Evolutionary conservation across 441 rosid species (phyloP).

Genomic region (Syzygium syzygioides): DNA sequence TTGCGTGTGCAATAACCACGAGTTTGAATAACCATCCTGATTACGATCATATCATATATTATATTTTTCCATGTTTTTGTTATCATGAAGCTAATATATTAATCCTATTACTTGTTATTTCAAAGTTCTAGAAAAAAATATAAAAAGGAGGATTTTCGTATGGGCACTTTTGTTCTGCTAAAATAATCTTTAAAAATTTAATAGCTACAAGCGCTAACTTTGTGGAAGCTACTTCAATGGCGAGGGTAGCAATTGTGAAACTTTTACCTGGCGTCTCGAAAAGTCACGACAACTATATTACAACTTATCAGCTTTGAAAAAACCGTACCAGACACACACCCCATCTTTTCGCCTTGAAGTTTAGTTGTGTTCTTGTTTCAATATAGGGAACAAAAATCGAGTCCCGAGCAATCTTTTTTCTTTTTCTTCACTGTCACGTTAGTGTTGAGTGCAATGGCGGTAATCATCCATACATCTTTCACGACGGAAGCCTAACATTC

Average conservation of each 20-base stretch:
- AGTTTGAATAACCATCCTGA: background rate
- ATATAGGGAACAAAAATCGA: no score
- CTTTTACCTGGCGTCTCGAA: background rate
- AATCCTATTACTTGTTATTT: background rate
- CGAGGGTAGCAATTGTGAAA: background rate
- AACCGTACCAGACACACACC: background rate
- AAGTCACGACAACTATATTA: background rate
- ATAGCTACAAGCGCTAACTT: background rate
- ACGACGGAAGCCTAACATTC: no score
- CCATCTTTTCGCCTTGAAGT: background rate
- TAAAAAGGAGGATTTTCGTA: background rate
- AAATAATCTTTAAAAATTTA: background rate
- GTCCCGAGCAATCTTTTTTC: no score
- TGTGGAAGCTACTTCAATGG: background rate
- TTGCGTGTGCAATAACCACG: background rate
- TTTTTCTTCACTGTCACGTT: no score
- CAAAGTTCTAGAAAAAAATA: background rate
- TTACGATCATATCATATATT: background rate
- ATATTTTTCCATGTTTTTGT: background rate
- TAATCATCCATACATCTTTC: no score
- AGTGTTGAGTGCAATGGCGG: no score
- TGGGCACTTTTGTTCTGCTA: background rate
- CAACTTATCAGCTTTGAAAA: background rate
- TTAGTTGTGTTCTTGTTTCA: no score
- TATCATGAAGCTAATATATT: background rate